phyloP scores from a whole-genome alignment of 257 asterid species.

The Solanum sparsipilum region DNA sequence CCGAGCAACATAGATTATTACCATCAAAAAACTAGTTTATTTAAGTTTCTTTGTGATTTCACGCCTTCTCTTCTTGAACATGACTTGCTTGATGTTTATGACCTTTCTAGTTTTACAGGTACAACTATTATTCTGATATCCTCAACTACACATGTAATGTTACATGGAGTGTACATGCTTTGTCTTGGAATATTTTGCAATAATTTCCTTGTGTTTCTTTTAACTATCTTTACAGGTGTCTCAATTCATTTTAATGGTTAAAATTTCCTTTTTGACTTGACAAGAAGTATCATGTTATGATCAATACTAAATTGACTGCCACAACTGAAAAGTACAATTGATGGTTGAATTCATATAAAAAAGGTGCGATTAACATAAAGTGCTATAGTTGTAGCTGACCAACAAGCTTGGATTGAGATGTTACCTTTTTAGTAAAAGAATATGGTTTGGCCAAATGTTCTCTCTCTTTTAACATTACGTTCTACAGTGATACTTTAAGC shows the following conservation, averaged over 20 bases:
- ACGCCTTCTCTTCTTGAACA: slow-evolving; percentile 12
- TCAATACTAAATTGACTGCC: neutral
- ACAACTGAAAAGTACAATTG: neutral
- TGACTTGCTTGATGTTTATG: slow-evolving; percentile 9
- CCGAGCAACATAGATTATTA: neutral
- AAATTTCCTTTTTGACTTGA: neutral
- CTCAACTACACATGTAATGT: neutral
- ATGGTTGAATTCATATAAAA: neutral
- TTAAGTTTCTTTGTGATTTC: neutral
- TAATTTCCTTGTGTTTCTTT: neutral
- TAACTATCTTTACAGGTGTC: neutral
- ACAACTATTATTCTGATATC: slow-evolving; percentile 13
- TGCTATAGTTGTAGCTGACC: neutral
- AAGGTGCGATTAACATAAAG: neutral
- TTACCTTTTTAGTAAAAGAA: neutral
- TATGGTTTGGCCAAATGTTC: neutral
- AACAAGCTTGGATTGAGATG: neutral
- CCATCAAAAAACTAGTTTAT: neutral
- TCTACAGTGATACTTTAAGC: neutral
- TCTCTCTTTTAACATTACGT: neutral
- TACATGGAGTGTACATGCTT: neutral
- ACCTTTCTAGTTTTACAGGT: slow-evolving; percentile 27
- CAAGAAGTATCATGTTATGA: neutral
- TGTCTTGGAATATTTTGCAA: neutral
- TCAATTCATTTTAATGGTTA: neutral